phyloP scores from a whole-genome alignment of 495 filamentous ascomycete genomes.

The Aeminium ludgeri region DNA sequence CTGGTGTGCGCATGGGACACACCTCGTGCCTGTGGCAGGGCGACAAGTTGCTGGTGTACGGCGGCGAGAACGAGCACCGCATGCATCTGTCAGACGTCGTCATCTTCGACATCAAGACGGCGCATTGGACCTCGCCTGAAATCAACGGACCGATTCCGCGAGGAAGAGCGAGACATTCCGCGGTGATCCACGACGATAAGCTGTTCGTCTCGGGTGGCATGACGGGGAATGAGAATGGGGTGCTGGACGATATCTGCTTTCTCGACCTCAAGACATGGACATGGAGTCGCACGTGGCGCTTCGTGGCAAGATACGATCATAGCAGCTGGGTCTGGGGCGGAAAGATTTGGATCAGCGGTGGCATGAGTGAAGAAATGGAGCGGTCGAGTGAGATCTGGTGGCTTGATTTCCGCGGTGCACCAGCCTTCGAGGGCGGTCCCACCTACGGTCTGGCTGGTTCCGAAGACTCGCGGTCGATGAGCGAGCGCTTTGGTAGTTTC shows the following conservation, averaged over 20 bases:
- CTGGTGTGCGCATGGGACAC: slow-evolving; percentile 94
- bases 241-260: slow-evolving; percentile 89
- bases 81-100: slow-evolving; percentile 91
- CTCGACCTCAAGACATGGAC: slow-evolving; percentile 94
- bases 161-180: slow-evolving; percentile 81
- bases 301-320: slow-evolving; percentile 86
- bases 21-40: slow-evolving; percentile 90
- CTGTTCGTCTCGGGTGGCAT: slow-evolving; percentile 87
- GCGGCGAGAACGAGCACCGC: slow-evolving; percentile 92
- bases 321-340: slow-evolving; percentile 81
- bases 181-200: slow-evolving; percentile 90
- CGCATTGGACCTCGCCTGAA: slow-evolving; percentile 83
- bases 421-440: slow-evolving; percentile 58
- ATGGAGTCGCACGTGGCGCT: slow-evolving; percentile 92
- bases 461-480: slow-evolving; percentile 34
- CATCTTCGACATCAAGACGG: slow-evolving; percentile 83
- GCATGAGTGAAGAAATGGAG: slow-evolving; percentile 86
- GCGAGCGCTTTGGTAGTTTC: slow-evolving; percentile 13
- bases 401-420: slow-evolving; percentile 81
- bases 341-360: slow-evolving; percentile 93
- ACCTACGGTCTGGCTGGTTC: slow-evolving; percentile 38
- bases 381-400: slow-evolving; percentile 90
- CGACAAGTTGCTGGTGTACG: slow-evolving; percentile 86
- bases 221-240: slow-evolving; percentile 68
- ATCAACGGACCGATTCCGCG: slow-evolving; percentile 68